A percentile compares a stretch with the other conserved stretches of the same genome.
Conservation (phyloP, 176 grass and related monocot species). For the Avena eriantha region DNA sequence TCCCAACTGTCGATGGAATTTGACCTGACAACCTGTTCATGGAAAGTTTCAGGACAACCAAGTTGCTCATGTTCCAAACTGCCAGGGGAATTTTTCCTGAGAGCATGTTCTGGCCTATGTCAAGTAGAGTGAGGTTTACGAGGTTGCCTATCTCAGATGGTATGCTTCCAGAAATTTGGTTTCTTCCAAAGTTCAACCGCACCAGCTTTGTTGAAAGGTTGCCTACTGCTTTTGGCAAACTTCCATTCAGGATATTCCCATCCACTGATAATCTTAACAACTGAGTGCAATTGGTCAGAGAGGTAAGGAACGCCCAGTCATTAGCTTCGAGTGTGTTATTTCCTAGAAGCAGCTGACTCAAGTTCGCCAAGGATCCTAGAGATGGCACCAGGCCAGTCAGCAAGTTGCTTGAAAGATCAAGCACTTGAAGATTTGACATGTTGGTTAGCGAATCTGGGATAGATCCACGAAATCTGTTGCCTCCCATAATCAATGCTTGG, state of each 20-base stretch:
- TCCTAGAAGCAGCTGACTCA: conserved; percentile 13
- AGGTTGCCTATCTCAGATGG: conserved; percentile 50
- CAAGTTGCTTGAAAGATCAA: conserved; percentile 31
- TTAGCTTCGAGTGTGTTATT: not conserved
- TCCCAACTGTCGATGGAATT: conserved; percentile 52
- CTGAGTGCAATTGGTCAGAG: conserved; percentile 38
- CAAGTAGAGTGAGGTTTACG: conserved; percentile 38
- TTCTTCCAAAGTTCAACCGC: conserved; percentile 33
- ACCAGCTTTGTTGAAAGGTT: conserved; percentile 37
- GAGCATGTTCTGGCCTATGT: conserved; percentile 57
- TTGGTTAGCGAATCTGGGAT: conserved; percentile 30
- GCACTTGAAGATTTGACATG: not conserved
- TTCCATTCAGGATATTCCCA: conserved; percentile 15
- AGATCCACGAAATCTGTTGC: not conserved
- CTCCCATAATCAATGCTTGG: not conserved
- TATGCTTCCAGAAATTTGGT: conserved; percentile 40
- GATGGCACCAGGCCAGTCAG: conserved; percentile 14
- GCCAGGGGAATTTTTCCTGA: conserved; percentile 54
- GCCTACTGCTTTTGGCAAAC: conserved; percentile 36
- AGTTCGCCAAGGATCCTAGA: conserved; percentile 18
- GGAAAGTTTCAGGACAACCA: conserved; percentile 46
- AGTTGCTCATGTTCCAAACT: conserved; percentile 46
- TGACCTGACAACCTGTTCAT: conserved; percentile 53
- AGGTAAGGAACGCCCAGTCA: conserved; percentile 31
- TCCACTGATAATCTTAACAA: conserved; percentile 14